Evolutionary conservation across 2,329 filamentous ascomycete species (phyloP), one percentile per base, ranked within the genome.

Genomic region (Albophoma yamanashiensis): DNA sequence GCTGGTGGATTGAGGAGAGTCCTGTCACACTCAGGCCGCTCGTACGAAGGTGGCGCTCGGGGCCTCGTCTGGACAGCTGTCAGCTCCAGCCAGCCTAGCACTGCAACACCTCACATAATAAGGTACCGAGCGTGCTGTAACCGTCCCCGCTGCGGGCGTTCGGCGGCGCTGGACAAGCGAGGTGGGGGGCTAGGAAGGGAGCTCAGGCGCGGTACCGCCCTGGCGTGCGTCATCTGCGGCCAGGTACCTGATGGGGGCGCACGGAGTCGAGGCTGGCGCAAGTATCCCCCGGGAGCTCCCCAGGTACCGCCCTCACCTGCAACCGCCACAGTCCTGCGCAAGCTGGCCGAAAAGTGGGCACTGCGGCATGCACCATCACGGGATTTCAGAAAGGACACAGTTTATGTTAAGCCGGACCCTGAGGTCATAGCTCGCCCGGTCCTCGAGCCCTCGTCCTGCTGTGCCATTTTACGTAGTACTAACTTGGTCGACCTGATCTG

Each of bases 311-410:
- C 22, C 60, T 68, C 69, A 68, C 69, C 64, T 69, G 61, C 59
- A 66, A 67, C 63, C 62, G 47, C 60, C 65, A 53, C 56, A 60
- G 60, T 50, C 27, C 27, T 5, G 27, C 27, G 27, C 27, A 31
- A 31, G 27, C 27, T 31, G 47, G 47, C n/a, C 11, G 14, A 56
- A 42, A 56, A 55, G 38, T 31, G 57, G 25, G 45, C 22, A 15
- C 43, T n/a, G 20, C 25, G 43, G 17, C 9, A 56, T 53, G 58
- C 59, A 58, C 31, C 39, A 69, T 71, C 69, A 72, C 70, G 70
- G 70, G 70, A 71, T 55, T 50, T 67, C 69, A 63, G 64, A 74
- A 73, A 74, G 72, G 72, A 74, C 71, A 74, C 70, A 72, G 71
- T 73, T 71, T 71, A 67, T 57, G 38, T 45, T 58, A 55, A 38